phyloP scores from a whole-genome alignment of 352 stramenopile species.

The Phytopythium helicoides region DNA sequence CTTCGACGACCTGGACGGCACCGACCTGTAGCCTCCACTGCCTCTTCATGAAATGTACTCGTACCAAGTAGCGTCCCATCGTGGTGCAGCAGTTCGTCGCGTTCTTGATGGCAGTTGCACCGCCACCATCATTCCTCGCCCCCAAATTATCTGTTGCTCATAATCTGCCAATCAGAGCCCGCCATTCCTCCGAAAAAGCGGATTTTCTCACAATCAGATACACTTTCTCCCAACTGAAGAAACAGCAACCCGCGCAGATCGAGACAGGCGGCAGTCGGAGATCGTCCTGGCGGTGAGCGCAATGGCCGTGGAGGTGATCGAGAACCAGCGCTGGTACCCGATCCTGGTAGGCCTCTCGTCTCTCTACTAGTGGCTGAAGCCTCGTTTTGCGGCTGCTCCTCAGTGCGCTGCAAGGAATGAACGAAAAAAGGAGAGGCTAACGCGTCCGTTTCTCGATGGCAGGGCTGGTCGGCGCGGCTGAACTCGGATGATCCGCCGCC shows the following conservation, averaged over 20 bases:
- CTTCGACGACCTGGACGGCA: constrained; percentile 52
- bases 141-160: too few species aligned
- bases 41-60: too few species aligned
- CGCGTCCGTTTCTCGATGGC: not conserved
- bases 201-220: constrained; percentile 10
- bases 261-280: constrained; percentile 2
- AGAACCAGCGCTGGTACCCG: constrained; percentile 87
- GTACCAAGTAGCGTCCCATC: too few species aligned
- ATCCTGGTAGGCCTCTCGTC: constrained; percentile 45
- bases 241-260: constrained; percentile 4
- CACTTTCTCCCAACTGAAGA: constrained; percentile 12
- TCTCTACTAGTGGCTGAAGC: constrained; percentile 1
- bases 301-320: constrained; percentile 69
- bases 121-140: too few species aligned
- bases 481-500: constrained; percentile 66
- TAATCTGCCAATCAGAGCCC: too few species aligned
- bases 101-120: too few species aligned
- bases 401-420: too few species aligned
- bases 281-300: not conserved
- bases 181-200: too few species aligned
- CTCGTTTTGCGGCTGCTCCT: too few species aligned
- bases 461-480: constrained; percentile 77
- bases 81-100: too few species aligned
- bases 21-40: constrained; percentile 27
- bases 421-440: too few species aligned